Conservation (phyloP, 2,329 filamentous ascomycete species). For the Dothideomycetes sp. region DNA sequence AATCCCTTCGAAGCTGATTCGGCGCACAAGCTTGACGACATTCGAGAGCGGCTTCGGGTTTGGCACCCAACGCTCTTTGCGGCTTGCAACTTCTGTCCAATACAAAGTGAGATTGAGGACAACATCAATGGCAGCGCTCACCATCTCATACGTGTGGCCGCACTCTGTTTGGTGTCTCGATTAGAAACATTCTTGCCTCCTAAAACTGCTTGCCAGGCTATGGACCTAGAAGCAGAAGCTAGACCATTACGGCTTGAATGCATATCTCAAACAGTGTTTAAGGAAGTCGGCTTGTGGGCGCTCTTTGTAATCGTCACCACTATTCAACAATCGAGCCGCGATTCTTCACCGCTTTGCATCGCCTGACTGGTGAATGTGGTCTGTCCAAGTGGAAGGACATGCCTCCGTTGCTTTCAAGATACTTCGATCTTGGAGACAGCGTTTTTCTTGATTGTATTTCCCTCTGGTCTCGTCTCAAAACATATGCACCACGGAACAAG, state of each 20-base stretch:
- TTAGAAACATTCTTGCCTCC: background rate
- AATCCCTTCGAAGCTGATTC: background rate
- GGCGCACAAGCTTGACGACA: background rate
- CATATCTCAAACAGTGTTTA: background rate
- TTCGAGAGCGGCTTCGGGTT: background rate
- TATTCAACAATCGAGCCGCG: background rate
- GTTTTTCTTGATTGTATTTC: background rate
- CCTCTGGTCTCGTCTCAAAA: no score
- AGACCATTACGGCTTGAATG: background rate
- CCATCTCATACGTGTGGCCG: background rate
- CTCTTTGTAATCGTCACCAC: background rate
- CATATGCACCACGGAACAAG: no score
- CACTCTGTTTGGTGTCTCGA: background rate
- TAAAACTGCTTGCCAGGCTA: background rate
- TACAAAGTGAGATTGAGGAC: background rate
- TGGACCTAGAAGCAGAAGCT: background rate
- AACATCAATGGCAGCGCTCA: background rate
- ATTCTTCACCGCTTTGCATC: background rate
- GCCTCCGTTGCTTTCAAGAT: background rate
- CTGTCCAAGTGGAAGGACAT: background rate
- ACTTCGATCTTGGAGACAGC: background rate
- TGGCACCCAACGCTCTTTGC: background rate
- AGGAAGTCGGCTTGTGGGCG: background rate
- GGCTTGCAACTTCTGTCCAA: background rate
- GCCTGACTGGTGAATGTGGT: background rate